Percentiles rank a stretch among this genome's conserved stretches.
phyloP scores from a whole-genome alignment of 352 stramenopile genomes.

The Nothophytophthora sp. region DNA sequence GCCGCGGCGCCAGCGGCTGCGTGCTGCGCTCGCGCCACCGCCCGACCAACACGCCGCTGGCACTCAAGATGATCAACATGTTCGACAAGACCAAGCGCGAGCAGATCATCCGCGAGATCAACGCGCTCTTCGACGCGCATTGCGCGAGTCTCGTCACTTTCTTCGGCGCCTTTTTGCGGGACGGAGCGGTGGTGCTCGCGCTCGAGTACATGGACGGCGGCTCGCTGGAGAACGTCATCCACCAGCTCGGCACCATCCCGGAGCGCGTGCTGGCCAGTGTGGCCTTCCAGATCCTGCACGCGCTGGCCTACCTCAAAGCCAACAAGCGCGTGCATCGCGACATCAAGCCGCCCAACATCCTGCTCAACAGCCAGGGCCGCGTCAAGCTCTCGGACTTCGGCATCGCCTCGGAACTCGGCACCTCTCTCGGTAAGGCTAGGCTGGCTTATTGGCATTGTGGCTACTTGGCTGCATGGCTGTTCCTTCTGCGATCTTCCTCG shows the following conservation, averaged over 20 bases:
- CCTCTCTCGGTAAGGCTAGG: conserved; percentile 73
- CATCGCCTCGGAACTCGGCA: conserved; percentile 88
- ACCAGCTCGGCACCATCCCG: conserved; percentile 77
- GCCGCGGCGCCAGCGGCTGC: conserved; percentile 66
- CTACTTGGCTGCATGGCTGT: too few relatives aligned
- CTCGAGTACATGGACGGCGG: conserved; percentile 95
- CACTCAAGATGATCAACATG: conserved; percentile 91
- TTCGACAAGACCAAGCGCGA: conserved; percentile 84
- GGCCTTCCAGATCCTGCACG: conserved; percentile 94
- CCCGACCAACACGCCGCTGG: conserved; percentile 76
- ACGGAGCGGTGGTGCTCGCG: conserved; percentile 89
- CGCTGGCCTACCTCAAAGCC: conserved; percentile 94
- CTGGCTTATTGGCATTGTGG: too few relatives aligned
- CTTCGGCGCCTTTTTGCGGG: conserved; percentile 89
- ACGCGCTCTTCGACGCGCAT: conserved; percentile 83
- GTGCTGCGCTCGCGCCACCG: conserved; percentile 68
- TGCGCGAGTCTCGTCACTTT: conserved; percentile 89
- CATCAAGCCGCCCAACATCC: conserved; percentile 97
- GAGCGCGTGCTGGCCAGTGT: conserved; percentile 91
- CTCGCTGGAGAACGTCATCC: conserved; percentile 89
- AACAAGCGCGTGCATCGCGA: conserved; percentile 92
- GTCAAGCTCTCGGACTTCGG: conserved; percentile 99
- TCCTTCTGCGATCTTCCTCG: too few relatives aligned
- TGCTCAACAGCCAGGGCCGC: conserved; percentile 89
- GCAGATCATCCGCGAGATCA: conserved; percentile 90